Percentiles rank a stretch among this genome's conserved stretches.
Conservation (phyloP, 2,329 filamentous ascomycete species). For the Tolypocladium ovalisporum region DNA sequence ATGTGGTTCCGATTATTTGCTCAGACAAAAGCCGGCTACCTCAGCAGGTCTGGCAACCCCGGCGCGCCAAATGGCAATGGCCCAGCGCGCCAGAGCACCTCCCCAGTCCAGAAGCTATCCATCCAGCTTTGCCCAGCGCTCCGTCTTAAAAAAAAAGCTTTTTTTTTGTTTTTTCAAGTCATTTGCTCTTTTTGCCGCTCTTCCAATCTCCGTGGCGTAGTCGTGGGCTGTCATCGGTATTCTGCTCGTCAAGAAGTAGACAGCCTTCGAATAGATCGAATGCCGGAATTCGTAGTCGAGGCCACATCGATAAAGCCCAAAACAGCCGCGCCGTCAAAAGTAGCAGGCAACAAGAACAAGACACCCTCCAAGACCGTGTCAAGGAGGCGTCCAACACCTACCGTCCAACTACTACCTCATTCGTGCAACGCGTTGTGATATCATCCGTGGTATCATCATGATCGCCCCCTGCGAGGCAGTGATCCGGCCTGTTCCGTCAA, state of each 20-base stretch:
- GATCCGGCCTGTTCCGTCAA: constrained; percentile 13
- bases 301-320: neutral
- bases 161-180: constrained; percentile 15
- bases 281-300: neutral
- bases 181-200: constrained; percentile 13
- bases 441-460: constrained; percentile 25
- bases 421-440: constrained; percentile 20
- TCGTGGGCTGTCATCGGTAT: neutral
- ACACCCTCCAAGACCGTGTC: neutral
- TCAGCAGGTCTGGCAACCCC: constrained; percentile 1
- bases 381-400: neutral
- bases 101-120: constrained; percentile 7
- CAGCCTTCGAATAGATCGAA: neutral
- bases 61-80: neutral
- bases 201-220: neutral
- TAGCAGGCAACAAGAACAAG: neutral
- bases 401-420: constrained; percentile 1
- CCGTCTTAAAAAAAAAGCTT: constrained; percentile 13
- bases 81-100: neutral
- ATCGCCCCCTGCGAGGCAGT: constrained; percentile 10
- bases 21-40: constrained; percentile 2
- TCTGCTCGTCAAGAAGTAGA: neutral
- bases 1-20: constrained; percentile 2
- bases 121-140: constrained; percentile 4
- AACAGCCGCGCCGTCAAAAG: neutral